A percentile compares a stretch with the other conserved stretches of the same genome.
Evolutionary conservation across 2,329 filamentous ascomycete genomes (phyloP).

Genomic region (Capronia americana): DNA sequence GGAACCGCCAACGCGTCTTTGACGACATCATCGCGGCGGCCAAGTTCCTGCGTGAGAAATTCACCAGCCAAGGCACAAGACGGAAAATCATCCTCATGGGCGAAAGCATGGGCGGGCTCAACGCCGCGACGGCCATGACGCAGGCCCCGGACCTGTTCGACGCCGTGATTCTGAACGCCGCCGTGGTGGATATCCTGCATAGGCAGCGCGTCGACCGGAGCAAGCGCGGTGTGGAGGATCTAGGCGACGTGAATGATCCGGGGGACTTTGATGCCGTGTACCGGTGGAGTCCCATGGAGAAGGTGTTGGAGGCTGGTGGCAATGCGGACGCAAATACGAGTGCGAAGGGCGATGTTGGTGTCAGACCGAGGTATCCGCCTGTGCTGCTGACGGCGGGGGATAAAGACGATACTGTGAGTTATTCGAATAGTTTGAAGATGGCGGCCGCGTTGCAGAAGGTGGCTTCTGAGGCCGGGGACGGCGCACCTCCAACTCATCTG

Average conservation of each 20-base stretch:
- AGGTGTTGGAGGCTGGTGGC: background rate
- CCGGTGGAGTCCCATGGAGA: conserved; percentile 19
- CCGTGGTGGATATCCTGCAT: conserved; percentile 17
- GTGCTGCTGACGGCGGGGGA: conserved; percentile 23
- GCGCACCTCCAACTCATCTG: background rate
- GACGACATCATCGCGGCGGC: conserved; percentile 13
- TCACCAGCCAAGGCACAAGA: background rate
- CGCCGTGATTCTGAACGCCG: conserved; percentile 23
- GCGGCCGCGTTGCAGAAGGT: conserved; percentile 18
- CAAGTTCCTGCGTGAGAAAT: background rate
- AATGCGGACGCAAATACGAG: background rate
- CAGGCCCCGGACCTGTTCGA: conserved; percentile 18
- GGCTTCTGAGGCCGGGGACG: background rate
- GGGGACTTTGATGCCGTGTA: conserved; percentile 8
- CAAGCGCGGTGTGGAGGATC: conserved; percentile 10
- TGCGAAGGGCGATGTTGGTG: background rate
- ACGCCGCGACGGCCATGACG: conserved; percentile 16
- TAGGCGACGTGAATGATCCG: conserved; percentile 20
- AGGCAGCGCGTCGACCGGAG: conserved; percentile 7
- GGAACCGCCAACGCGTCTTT: conserved; percentile 4
- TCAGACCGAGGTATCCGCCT: conserved; percentile 2
- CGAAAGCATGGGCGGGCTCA: conserved; percentile 23
- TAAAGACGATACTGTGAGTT: conserved; percentile 18
- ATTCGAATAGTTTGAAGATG: conserved; percentile 18
- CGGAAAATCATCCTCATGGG: conserved; percentile 25